These are phyloP conservation scores for Larix kaempferi DNA, from an alignment of 75 land plant species.

Conservation along the genomic window DNA sequence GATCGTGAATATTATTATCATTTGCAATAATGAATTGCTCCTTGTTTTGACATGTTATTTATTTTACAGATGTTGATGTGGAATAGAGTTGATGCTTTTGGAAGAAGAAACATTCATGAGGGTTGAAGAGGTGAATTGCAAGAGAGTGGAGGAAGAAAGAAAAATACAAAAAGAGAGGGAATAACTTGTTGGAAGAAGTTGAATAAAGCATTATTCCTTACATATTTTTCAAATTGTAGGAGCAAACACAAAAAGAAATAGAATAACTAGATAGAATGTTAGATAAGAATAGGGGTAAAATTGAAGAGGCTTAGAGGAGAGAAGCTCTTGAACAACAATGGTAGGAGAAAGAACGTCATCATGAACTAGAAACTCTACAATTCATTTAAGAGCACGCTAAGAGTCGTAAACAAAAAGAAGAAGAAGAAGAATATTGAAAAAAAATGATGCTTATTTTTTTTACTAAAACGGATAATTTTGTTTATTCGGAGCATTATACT, in stretches of 20 bases:
- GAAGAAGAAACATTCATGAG: slow-evolving; percentile 91
- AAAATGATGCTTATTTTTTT: too few relatives aligned
- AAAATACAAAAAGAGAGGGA: slow-evolving; percentile 74
- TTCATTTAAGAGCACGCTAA: slow-evolving; percentile 76
- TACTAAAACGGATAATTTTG: too few relatives aligned
- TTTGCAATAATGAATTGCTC: not conserved
- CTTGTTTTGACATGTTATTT: not conserved
- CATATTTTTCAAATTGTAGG: slow-evolving; percentile 34
- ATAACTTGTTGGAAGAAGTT: slow-evolving; percentile 71
- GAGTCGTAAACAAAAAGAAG: slow-evolving; percentile 80
- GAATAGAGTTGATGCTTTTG: slow-evolving; percentile 78
- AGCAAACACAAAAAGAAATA: slow-evolving; percentile 36
- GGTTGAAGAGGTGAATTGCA: slow-evolving; percentile 86
- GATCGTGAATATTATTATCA: not conserved
- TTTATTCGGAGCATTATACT: too few relatives aligned
- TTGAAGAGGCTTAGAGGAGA: slow-evolving; percentile 82
- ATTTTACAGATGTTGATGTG: slow-evolving; percentile 75
- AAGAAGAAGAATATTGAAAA: slow-evolving; percentile 51
- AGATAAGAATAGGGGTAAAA: slow-evolving; percentile 73
- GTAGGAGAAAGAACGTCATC: slow-evolving; percentile 81
- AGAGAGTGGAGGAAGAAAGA: slow-evolving; percentile 79
- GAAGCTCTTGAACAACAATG: slow-evolving; percentile 75
- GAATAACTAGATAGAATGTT: slow-evolving; percentile 73
- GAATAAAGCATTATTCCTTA: not conserved
- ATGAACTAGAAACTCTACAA: slow-evolving; percentile 78